These are phyloP conservation scores for Leishmania amazonensis DNA, from an alignment of 208 protist species.

Conservation along the genomic window DNA sequence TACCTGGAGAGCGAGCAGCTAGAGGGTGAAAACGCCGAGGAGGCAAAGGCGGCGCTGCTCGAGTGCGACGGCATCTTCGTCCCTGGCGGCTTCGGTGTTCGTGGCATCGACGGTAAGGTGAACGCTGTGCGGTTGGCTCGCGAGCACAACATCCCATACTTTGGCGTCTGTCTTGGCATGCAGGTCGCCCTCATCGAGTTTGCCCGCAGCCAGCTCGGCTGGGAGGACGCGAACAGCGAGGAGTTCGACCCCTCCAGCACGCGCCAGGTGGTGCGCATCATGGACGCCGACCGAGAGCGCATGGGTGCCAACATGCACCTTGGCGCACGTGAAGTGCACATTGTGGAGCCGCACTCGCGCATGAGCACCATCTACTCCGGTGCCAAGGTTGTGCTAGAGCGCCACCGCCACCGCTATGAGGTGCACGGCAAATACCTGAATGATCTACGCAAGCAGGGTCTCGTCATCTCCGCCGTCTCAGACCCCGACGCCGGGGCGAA, in stretches of 20 bases:
- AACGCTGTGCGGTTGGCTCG: conserved; percentile 95
- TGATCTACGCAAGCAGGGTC: conserved; percentile 85
- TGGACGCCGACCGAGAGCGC: conserved; percentile 93
- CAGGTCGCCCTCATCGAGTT: conserved; percentile 97
- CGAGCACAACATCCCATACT: conserved; percentile 95
- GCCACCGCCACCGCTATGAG: conserved; percentile 98
- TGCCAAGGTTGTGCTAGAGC: conserved; percentile 88
- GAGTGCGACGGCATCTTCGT: conserved; percentile 97
- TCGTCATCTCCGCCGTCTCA: conserved; percentile 92
- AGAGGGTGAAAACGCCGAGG: conserved; percentile 64
- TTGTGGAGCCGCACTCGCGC: conserved; percentile 62
- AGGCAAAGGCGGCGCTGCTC: conserved; percentile 72
- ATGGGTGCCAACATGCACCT: conserved; percentile 99
- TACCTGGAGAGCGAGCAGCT: conserved; percentile 94
- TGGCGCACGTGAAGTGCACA: conserved; percentile 90
- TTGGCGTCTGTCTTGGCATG: conserved; percentile 99
- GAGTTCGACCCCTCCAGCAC: conserved; percentile 92
- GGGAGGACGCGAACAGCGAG: conserved; percentile 92
- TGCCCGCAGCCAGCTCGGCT: conserved; percentile 94
- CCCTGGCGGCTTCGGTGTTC: conserved; percentile 98
- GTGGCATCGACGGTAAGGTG: conserved; percentile 98
- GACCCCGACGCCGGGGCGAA: conserved; percentile 89
- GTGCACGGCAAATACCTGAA: conserved; percentile 95
- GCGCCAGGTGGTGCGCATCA: conserved; percentile 97
- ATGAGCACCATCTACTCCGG: conserved; percentile 89